Conservation (phyloP, 176 grass and related monocot species). For the Metroxylon sagu region DNA sequence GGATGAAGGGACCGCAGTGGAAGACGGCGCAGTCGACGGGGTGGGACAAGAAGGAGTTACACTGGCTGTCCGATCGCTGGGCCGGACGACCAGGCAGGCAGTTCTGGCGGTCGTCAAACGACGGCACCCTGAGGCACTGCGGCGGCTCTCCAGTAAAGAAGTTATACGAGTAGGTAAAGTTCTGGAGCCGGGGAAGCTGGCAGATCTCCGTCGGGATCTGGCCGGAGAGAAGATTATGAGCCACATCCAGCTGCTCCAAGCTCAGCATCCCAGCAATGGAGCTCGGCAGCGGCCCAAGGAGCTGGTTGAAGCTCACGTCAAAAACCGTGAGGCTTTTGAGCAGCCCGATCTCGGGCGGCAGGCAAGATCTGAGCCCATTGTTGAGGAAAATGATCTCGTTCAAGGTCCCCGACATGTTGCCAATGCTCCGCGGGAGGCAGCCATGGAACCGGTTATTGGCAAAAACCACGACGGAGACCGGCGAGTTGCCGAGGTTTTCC, state of each 20-base stretch:
- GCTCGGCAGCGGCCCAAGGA: slow-evolving; percentile 55
- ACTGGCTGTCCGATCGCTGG: slow-evolving; percentile 58
- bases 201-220: slow-evolving; percentile 56
- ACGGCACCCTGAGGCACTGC: slow-evolving; percentile 38
- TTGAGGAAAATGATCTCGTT: slow-evolving; percentile 77
- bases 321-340: slow-evolving; percentile 58
- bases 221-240: slow-evolving; percentile 52
- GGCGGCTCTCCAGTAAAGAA: slow-evolving; percentile 60
- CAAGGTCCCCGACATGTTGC: slow-evolving; percentile 75
- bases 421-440: slow-evolving; percentile 57
- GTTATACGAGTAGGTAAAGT: slow-evolving; percentile 76
- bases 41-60: slow-evolving; percentile 32
- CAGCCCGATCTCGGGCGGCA: slow-evolving; percentile 48
- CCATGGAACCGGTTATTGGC: slow-evolving; percentile 75
- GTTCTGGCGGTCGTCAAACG: slow-evolving; percentile 37
- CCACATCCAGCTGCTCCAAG: slow-evolving; percentile 70
- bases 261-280: slow-evolving; percentile 28
- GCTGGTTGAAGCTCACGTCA: slow-evolving; percentile 59
- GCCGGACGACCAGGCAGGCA: slow-evolving; percentile 45
- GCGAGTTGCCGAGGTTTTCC: slow-evolving; percentile 81
- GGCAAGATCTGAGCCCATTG: slow-evolving; percentile 55
- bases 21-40: slow-evolving; percentile 30
- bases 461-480: slow-evolving; percentile 62
- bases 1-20: slow-evolving; percentile 6
- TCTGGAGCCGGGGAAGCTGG: slow-evolving; percentile 54